Percentiles rank a stretch among this genome's conserved stretches.
These are phyloP conservation scores for Colletotrichum godetiae DNA, from an alignment of 2,329 filamentous ascomycete genomes.

Conservation along the genomic window DNA sequence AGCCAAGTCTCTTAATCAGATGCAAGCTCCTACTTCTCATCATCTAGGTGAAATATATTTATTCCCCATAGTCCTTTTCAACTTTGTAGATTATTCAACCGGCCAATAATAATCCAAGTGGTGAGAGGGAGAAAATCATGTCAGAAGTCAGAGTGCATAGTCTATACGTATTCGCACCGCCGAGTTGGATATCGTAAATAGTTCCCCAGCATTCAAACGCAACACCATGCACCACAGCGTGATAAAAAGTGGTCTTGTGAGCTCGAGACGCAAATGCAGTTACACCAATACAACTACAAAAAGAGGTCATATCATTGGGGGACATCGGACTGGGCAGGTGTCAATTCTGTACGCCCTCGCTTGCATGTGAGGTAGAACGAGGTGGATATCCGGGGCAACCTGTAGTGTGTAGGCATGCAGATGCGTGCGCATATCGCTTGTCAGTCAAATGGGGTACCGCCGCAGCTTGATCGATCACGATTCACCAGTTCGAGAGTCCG, in stretches of 20 bases:
- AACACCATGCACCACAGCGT: not conserved
- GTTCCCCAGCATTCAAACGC: not conserved
- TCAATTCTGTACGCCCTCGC: conserved; percentile 1
- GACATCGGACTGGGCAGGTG: conserved; percentile 5
- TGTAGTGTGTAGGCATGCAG: conserved; percentile 2
- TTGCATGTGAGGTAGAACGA: not conserved
- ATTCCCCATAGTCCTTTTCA: not conserved
- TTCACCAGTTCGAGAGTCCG: not conserved
- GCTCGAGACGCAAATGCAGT: not conserved
- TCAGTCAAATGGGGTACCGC: not conserved
- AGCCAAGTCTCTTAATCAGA: not conserved
- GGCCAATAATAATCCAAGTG: not conserved
- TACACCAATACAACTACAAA: conserved; percentile 8
- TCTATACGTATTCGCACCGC: not conserved
- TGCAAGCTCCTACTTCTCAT: not conserved
- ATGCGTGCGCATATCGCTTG: not conserved
- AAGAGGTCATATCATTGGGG: conserved; percentile 4
- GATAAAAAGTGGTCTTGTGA: not conserved
- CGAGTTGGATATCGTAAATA: not conserved
- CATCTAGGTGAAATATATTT: not conserved
- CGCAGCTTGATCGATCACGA: not conserved
- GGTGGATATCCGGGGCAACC: conserved; percentile 26
- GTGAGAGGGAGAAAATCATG: not conserved
- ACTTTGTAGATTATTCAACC: not conserved
- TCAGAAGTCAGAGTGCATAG: not conserved